Base-by-base conservation (phyloP, 768 basidiomycete species). In the Galerina marginata region DNA sequence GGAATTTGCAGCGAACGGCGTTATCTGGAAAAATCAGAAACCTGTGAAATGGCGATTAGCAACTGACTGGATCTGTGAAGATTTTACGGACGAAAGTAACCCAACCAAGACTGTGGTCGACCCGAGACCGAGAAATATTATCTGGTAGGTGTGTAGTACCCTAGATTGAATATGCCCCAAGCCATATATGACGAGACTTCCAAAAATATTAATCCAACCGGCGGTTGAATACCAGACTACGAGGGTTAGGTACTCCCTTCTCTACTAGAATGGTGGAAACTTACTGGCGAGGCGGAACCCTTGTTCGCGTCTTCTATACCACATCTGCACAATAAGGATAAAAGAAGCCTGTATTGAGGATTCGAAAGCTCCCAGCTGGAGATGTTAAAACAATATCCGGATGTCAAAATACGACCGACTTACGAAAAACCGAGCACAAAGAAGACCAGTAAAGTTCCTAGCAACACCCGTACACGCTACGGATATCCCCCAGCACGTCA, bases 221-320 rank as follows among this genome's bases (percentile, higher is more conserved):
- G 60, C 54, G 37, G 70, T 72, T 3, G 73, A 73, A 52, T 71
- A 74, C 69, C 71, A 74, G 7, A 72, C 75, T 77, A 49, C 25
- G 29, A 25, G 10, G 23, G 25, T 36, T 40, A 33, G 25, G n/a
- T 5, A 11, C 47, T 25, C 3, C 38, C 3, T 52, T 23, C 7
- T 26, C 38, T 37, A 2, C 26, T 16, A 44, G 38, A 42, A 44
- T 10, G 37, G 2, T 20, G 16, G 2, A 1, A 16, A 47, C 71
- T 58, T 50, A 74, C 74, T 63, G 20, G 73, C 73, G 14, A 75
- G 61, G 7, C 75, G 67, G 39, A 72, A 65, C 2, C 75, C 74
- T 59, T 77, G 75, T 56, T 77, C 75, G 23, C 70, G 73, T 42
- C 75, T 61, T 33, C 72, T 69, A 64, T 77, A 77, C 74, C 74